Evolutionary conservation across 768 basidiomycete genomes (phyloP), one percentile per base, ranked within the genome.

Genomic region (Leccinum incarnatum): DNA sequence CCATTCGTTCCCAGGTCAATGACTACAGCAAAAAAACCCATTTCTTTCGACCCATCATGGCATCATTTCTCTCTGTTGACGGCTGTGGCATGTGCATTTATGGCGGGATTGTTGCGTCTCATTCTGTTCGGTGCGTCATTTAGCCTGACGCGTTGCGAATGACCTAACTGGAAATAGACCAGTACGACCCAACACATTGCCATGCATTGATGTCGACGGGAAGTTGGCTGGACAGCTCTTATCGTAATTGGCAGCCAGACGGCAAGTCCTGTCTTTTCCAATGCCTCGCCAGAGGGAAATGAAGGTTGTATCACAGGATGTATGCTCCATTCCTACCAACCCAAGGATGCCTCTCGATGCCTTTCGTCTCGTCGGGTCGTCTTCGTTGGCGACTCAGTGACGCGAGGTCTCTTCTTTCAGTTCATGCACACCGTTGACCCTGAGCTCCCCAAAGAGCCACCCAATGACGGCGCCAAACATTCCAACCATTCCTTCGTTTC

Each of bases 371-470:
- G 82, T 62, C 81, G 80, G 8, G 74, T 93, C 37, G 77, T 89
- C 42, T 96, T 96, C 69, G 76, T 91, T 45, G 94, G 94, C 19
- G 94, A 97, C 71, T 95, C 92, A 17, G 83, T 89, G 34, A 88
- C 91, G 14, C 79, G 94, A 51, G 80, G 83, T 55, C 77, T 95
- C 15, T 96, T 89, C 75, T 95, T 90, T 69, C 83, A 89, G 54
- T 77, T 88, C 51, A 82, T 84, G 11, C 79, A 86, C 56, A 65
- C 80, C 45, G 70, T 89, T 17, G 91, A 93, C 69, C 69, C 79
- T 2, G 73, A 72, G 7, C 75, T 88, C 17, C 86, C 86, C 15
- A 77, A 72, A 25, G 73, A 74, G 36, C 84, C 81, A 47, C 71
- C 79, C 12, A 74, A 84, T 59, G 81, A 85, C 49, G 81, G 81